Evolutionary conservation across 2,329 filamentous ascomycete species (phyloP), one percentile per base, ranked within the genome.

Genomic region (Cordyceps tenuipes): DNA sequence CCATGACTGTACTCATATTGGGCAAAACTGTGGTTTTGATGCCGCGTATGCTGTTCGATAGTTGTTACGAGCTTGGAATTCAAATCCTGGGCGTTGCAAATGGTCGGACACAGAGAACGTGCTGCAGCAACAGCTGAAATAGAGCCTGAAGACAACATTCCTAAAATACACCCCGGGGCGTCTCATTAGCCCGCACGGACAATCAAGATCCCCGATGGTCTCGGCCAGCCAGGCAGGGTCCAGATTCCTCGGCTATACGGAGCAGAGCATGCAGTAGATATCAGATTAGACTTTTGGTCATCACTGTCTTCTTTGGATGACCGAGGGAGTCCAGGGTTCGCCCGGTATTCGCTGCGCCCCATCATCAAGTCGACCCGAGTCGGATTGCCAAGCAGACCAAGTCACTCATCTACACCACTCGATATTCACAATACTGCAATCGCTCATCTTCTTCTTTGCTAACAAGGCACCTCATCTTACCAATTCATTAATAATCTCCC

Each of bases 401-500:
- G 23, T 23, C 23, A 23, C 23, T 23, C 2, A 23, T 23, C 23
- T 23, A 3, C 13, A 41, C 5, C 13, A 26, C 1, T 47, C 15
- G 46, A 21, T 10, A 48, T 48, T 29, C 21, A 10, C 12, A 43
- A 26, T 36, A 43, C 34, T 41, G 31, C 31, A 21, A 10, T 44
- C 15, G 43, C 10, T 31, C n/a, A 21, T 41, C 5, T n/a, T 39
- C 5, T 23, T 13, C 2, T 15, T 19, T 46, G 29, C 56, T 52
- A 43, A 17, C 48, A 39, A 31, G 36, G 56, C 39, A 52, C 48
- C 48, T 59, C 48, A 50, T 60, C 56, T 60, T 60, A 60, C 58
- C 41, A 46, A 19, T 60, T 60, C 29, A 36, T 60, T 60, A 47
- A 36, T 56, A 17, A 49, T 56, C 17, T 50, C 46, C 21, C 46